Evolutionary conservation across 768 basidiomycete species (phyloP), one percentile per base, ranked within the genome.

Genomic region (Russula ochroleuca): DNA sequence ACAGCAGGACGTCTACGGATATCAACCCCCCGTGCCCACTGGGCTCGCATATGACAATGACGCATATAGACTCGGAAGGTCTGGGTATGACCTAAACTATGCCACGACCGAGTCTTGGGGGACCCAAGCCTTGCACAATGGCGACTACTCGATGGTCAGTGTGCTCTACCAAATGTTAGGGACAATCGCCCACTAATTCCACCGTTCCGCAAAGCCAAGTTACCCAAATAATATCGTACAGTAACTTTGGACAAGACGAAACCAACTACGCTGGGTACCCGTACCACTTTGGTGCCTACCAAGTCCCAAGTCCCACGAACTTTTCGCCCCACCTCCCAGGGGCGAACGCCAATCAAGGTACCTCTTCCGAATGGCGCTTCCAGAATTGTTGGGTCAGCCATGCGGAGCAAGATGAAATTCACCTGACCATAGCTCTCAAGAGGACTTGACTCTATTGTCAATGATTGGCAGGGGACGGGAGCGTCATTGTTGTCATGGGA

Each of bases 351-450:
- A 35, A 41, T 35, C 37, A 47, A n/a, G 23, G 19, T 1, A 5
- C 17, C 1, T 15, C 21, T 25, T 33, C 48, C 0, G 11, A 37
- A n/a, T 57, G 62, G 62, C 28, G 15, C 7, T 13, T 63, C 6
- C 19, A 7, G 17, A 10, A 25, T n/a, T 57, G 47, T n/a, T 38
- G 55, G 48, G 49, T 57, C 11, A 31, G 17, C 17, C 45, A 57
- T 45, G 23, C 19, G 9, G 49, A 6, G n/a, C 38, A 63, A 37
- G 40, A 57, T n/a, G 28, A 62, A 21, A 38, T 62, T 33, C 61
- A 50, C 9, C 13, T 63, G 6, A 57, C 56, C 2, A 57, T 57
- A 35, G 48, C 38, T n/a, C 41, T 62, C 61, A 62, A n/a, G 23
- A 62, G 21, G 25, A 43, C 41, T 19, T 40, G 28, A 56, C 10